Evolutionary conservation across 2,329 filamentous ascomycete species (phyloP).

Genomic region (Coniochaeta ligniaria): DNA sequence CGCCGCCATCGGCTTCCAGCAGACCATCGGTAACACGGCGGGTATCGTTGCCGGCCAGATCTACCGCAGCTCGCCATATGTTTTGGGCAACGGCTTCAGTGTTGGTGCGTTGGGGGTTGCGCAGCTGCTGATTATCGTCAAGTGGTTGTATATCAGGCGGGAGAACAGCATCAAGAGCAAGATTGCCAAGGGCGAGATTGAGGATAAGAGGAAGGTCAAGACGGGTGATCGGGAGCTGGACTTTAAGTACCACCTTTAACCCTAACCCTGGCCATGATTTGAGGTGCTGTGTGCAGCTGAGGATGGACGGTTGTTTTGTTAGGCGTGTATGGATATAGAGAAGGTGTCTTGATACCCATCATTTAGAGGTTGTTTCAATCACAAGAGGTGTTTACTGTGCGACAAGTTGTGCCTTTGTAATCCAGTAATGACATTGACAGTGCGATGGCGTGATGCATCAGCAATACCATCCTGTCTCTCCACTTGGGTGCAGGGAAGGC

Average conservation of each 20-base stretch:
- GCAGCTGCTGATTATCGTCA: conserved; percentile 27
- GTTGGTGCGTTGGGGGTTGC: conserved; percentile 19
- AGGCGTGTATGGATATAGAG: background rate
- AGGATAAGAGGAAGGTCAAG: conserved; percentile 34
- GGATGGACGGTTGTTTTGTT: background rate
- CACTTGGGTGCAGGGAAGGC: no score
- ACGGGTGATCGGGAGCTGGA: conserved; percentile 39
- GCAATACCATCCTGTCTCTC: no score
- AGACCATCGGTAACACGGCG: conserved; percentile 37
- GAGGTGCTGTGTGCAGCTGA: background rate
- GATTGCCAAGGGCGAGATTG: conserved; percentile 30
- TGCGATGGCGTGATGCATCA: no score
- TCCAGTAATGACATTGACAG: no score
- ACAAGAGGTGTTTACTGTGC: no score
- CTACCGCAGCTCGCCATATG: conserved; percentile 23
- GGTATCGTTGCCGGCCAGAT: conserved; percentile 34
- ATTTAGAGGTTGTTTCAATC: background rate
- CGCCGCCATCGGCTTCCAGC: conserved; percentile 36
- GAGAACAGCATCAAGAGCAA: conserved; percentile 31
- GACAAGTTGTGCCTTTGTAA: no score
- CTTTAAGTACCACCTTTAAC: conserved; percentile 38
- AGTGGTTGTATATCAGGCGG: conserved; percentile 33
- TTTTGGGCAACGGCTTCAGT: conserved; percentile 20
- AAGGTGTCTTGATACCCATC: background rate
- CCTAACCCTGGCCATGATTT: no score